Evolutionary conservation across 176 grass and related monocot species (phyloP).

Genomic region (Cocos nucifera): DNA sequence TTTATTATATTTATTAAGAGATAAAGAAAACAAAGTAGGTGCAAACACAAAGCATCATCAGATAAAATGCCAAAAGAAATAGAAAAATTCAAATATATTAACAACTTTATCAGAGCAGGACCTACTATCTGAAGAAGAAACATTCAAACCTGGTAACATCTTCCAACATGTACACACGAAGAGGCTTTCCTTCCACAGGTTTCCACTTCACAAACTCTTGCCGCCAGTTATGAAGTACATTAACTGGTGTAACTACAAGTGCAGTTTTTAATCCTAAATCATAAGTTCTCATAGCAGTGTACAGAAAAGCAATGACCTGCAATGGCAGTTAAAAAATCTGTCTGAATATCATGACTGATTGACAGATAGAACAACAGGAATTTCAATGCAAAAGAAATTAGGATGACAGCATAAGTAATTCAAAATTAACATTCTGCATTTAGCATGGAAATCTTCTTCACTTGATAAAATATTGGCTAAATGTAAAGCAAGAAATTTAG

Average conservation of each 20-base stretch:
- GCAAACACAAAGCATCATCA: too few relatives aligned
- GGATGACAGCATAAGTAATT: too few relatives aligned
- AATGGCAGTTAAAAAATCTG: conserved; percentile 1
- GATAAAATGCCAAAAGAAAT: conserved; percentile 2
- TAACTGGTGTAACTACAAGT: conserved; percentile 95
- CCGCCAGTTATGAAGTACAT: conserved; percentile 96
- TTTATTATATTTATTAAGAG: too few relatives aligned
- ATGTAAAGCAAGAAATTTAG: too few relatives aligned
- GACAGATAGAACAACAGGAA: too few relatives aligned
- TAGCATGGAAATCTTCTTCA: too few relatives aligned
- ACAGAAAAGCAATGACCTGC: conserved; percentile 98
- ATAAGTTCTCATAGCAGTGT: conserved; percentile 59
- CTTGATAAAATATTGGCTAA: too few relatives aligned
- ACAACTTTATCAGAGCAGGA: too few relatives aligned
- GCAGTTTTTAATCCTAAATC: conserved; percentile 62
- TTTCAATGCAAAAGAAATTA: too few relatives aligned
- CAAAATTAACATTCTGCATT: too few relatives aligned
- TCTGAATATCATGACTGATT: too few relatives aligned
- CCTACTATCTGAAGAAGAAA: not conserved
- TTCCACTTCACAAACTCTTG: conserved; percentile 87
- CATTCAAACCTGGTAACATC: conserved; percentile 63
- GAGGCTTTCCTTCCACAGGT: conserved; percentile 63
- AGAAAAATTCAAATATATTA: conserved; percentile 19
- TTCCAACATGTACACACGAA: conserved; percentile 80
- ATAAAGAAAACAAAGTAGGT: too few relatives aligned